A percentile compares a stretch with the other conserved stretches of the same genome.
phyloP scores from a whole-genome alignment of 768 basidiomycete genomes.

The Ramaria rubella region DNA sequence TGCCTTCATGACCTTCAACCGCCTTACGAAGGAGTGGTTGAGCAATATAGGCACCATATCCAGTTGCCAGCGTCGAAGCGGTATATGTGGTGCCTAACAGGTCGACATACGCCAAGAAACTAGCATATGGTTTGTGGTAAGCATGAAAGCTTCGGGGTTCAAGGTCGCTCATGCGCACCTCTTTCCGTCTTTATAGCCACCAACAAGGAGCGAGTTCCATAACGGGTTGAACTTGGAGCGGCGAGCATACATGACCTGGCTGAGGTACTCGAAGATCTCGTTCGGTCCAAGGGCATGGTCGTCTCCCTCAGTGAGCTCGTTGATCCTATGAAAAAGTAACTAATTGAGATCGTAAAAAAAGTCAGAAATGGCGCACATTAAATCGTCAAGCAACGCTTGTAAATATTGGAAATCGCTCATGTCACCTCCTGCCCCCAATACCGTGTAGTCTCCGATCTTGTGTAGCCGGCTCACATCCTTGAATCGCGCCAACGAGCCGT shows the following conservation, averaged over 20 bases:
- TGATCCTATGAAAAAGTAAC: constrained; percentile 29
- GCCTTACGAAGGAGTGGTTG: constrained; percentile 87
- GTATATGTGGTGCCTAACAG: constrained; percentile 94
- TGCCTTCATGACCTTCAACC: constrained; percentile 75
- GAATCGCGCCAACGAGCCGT: constrained; percentile 95
- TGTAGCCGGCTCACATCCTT: constrained; percentile 89
- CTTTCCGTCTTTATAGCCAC: constrained; percentile 81
- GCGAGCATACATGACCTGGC: constrained; percentile 84
- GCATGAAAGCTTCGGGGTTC: neutral
- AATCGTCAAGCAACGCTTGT: constrained; percentile 69
- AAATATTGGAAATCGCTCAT: constrained; percentile 97
- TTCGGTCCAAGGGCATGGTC: constrained; percentile 77
- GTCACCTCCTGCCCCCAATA: constrained; percentile 91
- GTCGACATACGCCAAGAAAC: constrained; percentile 92
- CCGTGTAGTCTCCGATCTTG: constrained; percentile 73
- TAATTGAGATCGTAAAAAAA: neutral
- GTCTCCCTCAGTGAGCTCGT: constrained; percentile 78
- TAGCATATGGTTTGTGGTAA: constrained; percentile 24
- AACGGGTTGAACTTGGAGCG: constrained; percentile 87
- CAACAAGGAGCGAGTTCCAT: constrained; percentile 93
- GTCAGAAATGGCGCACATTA: constrained; percentile 36
- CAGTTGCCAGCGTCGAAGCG: constrained; percentile 89
- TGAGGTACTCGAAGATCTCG: constrained; percentile 89
- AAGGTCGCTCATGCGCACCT: constrained; percentile 41
- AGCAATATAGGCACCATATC: constrained; percentile 89